Percentiles rank a stretch among this genome's conserved stretches.
Conservation (phyloP, 2,329 filamentous ascomycete species). For the Ophiostoma perfectum region DNA sequence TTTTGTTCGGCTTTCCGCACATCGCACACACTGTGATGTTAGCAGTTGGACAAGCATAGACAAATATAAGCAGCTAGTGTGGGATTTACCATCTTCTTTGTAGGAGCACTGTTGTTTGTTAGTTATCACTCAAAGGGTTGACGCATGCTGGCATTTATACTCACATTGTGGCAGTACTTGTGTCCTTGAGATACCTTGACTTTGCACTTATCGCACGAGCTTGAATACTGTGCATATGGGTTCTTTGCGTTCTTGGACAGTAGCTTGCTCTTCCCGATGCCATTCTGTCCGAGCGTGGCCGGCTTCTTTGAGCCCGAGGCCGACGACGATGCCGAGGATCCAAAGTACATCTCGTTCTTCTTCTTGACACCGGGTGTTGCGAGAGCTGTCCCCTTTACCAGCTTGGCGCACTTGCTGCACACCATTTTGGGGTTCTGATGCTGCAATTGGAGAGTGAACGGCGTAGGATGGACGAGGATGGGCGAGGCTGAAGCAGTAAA, state of each 20-base stretch:
- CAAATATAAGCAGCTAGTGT: too few species aligned
- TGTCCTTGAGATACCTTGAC: constrained; percentile 58
- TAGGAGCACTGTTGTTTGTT: constrained; percentile 47
- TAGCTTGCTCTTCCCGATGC: constrained; percentile 61
- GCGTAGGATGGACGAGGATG: too few species aligned
- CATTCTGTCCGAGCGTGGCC: constrained; percentile 52
- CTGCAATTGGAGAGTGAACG: too few species aligned
- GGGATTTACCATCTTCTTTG: constrained; percentile 42
- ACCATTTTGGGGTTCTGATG: constrained; percentile 37
- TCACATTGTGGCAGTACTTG: constrained; percentile 48
- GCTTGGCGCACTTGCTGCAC: constrained; percentile 59
- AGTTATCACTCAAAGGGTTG: neutral
- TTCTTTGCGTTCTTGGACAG: constrained; percentile 61
- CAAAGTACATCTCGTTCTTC: constrained; percentile 62
- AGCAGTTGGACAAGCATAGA: neutral
- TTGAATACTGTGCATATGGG: constrained; percentile 59
- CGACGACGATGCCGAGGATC: constrained; percentile 42
- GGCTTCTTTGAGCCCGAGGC: constrained; percentile 42
- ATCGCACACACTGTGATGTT: constrained; percentile 48
- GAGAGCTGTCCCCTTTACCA: constrained; percentile 54
- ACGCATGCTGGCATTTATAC: neutral
- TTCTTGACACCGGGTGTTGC: constrained; percentile 62
- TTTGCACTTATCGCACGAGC: constrained; percentile 57
- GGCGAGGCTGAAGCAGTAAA: neutral
- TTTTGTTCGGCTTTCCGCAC: constrained; percentile 56